Evolutionary conservation across 345 rosid species (phyloP), one percentile per base, ranked within the genome.

Genomic region (Dipteronia sinensis): DNA sequence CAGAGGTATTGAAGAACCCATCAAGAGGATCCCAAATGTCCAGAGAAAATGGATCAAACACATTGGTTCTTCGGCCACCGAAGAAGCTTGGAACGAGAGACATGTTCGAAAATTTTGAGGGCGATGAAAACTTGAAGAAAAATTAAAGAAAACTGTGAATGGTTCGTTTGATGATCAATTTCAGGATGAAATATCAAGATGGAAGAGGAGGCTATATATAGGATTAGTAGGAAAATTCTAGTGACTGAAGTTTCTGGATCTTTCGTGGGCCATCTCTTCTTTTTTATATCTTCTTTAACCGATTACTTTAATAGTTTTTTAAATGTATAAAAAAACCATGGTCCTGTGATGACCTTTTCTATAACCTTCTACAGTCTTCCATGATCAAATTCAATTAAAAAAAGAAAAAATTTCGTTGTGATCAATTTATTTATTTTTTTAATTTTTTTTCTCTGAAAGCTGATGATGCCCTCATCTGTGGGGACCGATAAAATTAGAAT

Each of bases 21-120:
- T 77, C 82, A 2, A 78, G 75, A 2, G 85, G 89, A 64, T 84
- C 82, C 82, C 75, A 78, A 0, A 75, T 9, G 31, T 83, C 85
- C 0, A 78, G 68, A 0, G 85, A 75, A 63, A 82, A 79, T 7
- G 85, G 90, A 40, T 88, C 86, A 44, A 76, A 85, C 67, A 76
- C 17, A 65, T 72, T 79, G 81, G 74, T 83, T 65, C 77, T 40
- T 34, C 81, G 61, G 4, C 82, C 84, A 7, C 87, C 83, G 17
- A 86, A 23, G 17, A 86, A 23, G 64, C 86, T 86, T 2, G 88
- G 87, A 79, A 83, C 62, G 76, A 83, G 23, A 49, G 88, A 81
- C 88, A 86, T 86, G 8, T 34, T 71, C n/a, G 61, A 0, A 56
- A 38, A n/a, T 23, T 12, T 9, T 19, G 15, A 53, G 42, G 13